Evolutionary conservation across 2,329 filamentous ascomycete genomes (phyloP).

Genomic region (Cladosporium phlei): DNA sequence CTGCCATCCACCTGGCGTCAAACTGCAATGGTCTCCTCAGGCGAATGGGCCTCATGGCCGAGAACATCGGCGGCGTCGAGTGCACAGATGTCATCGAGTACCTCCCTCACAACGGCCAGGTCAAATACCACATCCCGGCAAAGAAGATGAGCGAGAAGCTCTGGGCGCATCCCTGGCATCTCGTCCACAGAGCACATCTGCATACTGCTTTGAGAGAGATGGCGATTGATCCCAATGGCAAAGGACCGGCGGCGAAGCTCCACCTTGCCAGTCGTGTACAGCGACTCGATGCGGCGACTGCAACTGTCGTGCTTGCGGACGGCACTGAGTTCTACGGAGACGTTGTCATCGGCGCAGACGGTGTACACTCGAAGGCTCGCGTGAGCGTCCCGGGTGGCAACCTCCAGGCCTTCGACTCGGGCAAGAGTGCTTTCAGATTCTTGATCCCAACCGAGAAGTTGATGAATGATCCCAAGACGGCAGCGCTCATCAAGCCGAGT

Average conservation of each 20-base stretch:
- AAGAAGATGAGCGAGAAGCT: slow-evolving; percentile 17
- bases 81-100: slow-evolving; percentile 19
- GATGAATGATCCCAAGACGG: slow-evolving; percentile 37
- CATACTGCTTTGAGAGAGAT: slow-evolving; percentile 27
- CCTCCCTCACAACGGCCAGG: slow-evolving; percentile 14
- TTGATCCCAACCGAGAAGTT: slow-evolving; percentile 45
- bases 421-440: slow-evolving; percentile 57
- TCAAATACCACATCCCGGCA: slow-evolving; percentile 15
- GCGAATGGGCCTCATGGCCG: slow-evolving; percentile 21
- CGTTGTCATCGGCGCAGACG: slow-evolving; percentile 31
- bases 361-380: slow-evolving; percentile 26
- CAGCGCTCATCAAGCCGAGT: slow-evolving; percentile 24
- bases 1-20: slow-evolving; percentile 59
- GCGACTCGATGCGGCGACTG: slow-evolving; percentile 22
- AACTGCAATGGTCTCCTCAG: slow-evolving; percentile 56
- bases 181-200: slow-evolving; percentile 29
- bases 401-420: slow-evolving; percentile 32
- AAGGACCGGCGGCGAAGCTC: slow-evolving; percentile 24
- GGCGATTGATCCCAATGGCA: slow-evolving; percentile 20
- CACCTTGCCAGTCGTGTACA: slow-evolving; percentile 23
- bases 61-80: slow-evolving; percentile 16
- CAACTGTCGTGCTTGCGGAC: slow-evolving; percentile 23
- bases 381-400: slow-evolving; percentile 21
- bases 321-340: slow-evolving; percentile 27
- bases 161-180: slow-evolving; percentile 28